These are phyloP conservation scores for Alternaria burnsii DNA, from an alignment of 2,329 filamentous ascomycete genomes.

Conservation along the genomic window DNA sequence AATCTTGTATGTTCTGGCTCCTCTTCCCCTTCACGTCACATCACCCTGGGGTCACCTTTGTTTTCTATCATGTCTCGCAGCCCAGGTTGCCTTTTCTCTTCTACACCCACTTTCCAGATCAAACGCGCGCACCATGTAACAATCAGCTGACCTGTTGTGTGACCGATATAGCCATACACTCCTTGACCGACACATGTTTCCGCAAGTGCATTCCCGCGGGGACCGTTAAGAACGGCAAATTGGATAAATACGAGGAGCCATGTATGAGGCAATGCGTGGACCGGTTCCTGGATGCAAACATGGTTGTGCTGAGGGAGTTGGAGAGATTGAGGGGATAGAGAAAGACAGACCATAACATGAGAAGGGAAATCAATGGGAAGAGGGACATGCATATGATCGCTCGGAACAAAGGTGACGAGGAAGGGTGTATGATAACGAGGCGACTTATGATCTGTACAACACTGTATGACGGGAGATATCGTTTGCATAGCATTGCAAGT, in stretches of 20 bases:
- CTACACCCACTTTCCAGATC: not conserved
- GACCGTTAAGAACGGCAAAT: slow-evolving; percentile 72
- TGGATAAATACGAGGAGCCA: slow-evolving; percentile 80
- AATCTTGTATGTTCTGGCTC: slow-evolving; percentile 48
- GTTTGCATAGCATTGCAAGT: not conserved
- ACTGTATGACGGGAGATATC: not conserved
- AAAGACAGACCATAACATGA: not conserved
- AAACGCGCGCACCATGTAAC: not conserved
- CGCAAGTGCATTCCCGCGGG: slow-evolving; percentile 86
- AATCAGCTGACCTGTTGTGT: not conserved
- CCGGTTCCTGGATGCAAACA: slow-evolving; percentile 88
- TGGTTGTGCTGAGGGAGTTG: slow-evolving; percentile 84
- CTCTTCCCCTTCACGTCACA: not conserved
- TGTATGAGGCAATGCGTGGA: slow-evolving; percentile 95
- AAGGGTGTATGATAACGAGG: slow-evolving; percentile 20
- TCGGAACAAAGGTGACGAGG: not conserved
- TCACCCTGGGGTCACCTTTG: not conserved
- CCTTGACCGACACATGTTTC: slow-evolving; percentile 83
- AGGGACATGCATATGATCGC: not conserved
- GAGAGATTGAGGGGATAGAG: slow-evolving; percentile 62
- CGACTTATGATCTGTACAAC: slow-evolving; percentile 15
- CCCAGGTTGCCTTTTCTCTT: not conserved
- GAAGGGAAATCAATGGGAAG: not conserved
- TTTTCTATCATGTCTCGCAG: not conserved
- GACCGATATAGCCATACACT: slow-evolving; percentile 63